Conservation (phyloP, 805 yeast genomes). For the Maudiozyma bulderi region DNA sequence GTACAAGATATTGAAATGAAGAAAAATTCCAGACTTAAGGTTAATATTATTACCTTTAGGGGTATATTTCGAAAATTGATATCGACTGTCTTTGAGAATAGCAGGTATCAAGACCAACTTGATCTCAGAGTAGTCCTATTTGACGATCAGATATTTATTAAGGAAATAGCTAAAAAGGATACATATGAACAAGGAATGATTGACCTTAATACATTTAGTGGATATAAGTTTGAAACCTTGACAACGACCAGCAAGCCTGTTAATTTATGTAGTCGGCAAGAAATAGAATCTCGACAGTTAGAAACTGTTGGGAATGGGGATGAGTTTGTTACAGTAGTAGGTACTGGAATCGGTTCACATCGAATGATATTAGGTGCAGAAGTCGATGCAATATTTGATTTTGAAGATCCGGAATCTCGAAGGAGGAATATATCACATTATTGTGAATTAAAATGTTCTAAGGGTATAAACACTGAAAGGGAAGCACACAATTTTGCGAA, state of each 20-base stretch:
- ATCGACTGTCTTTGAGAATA: constrained; percentile 40
- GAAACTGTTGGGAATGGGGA: constrained; percentile 57
- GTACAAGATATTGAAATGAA: constrained; percentile 46
- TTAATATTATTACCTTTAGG: constrained; percentile 74
- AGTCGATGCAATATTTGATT: constrained; percentile 88
- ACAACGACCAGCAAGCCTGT: constrained; percentile 72
- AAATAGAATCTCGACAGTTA: constrained; percentile 56
- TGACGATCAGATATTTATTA: constrained; percentile 69
- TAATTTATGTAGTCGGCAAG: constrained; percentile 51
- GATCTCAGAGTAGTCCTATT: constrained; percentile 55
- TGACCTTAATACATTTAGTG: constrained; percentile 43
- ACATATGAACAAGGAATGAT: constrained; percentile 2
- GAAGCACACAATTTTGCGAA: constrained; percentile 60
- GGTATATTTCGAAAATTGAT: constrained; percentile 69
- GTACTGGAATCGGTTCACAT: constrained; percentile 71
- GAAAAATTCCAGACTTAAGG: constrained; percentile 34
- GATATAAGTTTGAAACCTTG: constrained; percentile 79
- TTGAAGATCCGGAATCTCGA: constrained; percentile 34
- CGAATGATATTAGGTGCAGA: constrained; percentile 77
- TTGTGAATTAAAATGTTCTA: constrained; percentile 74
- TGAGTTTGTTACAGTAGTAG: constrained; percentile 72
- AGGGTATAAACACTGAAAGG: constrained; percentile 42
- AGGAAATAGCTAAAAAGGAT: constrained; percentile 30
- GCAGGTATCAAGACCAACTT: constrained; percentile 34
- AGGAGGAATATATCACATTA: constrained; percentile 56